Base-by-base conservation (phyloP, 1,139 yeast genomes). In the Zygosaccharomyces sapae region DNA sequence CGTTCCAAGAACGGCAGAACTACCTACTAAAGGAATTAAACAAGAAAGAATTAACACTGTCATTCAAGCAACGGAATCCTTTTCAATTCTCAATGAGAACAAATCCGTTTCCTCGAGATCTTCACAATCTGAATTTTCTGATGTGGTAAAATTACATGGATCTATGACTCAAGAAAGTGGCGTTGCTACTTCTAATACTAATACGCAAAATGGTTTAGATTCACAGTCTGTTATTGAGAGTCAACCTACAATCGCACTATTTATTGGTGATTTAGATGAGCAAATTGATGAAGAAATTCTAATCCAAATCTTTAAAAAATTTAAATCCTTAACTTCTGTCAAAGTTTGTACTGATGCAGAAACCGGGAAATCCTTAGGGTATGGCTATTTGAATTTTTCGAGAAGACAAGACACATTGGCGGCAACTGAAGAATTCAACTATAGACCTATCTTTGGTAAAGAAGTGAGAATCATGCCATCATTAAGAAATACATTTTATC, bases 381-480 rank as follows among this genome's bases (percentile, higher is more conserved):
- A 77, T 56, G 83, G 80, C 0, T 78, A 77, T 57, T 70, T 76
- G 35, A 77, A 77, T 54, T 76, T 74, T 54, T 56, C 55, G 1
- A 60, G 63, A 30, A 59, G 59, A 20, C 53, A 55, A 5, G 73
- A 70, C 35, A 79, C 77, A 1, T 59, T 62, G 9, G 27, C 33
- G 4, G 80, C 80, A 2, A 64, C 71, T 29, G 75, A 74, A 24
- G 69, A 68, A 8, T 62, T 73, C 33, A 77, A 75, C 53, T 77
- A 75, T 53, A 69, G 72, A 3, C 56, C 56, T 0, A 58, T 77
- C 3, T 54, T 61, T 20, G 69, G 67, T 4, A 66, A 68, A 29
- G 80, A 76, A 47, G 69, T 79, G 36, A 66, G 80, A 54, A 74
- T 78, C 13, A 75, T 77, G 80, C 77, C 76, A 2, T 74, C 79